Evolutionary conservation across 129 eudicot species (phyloP).

Genomic region (Pulicaria dysenterica): DNA sequence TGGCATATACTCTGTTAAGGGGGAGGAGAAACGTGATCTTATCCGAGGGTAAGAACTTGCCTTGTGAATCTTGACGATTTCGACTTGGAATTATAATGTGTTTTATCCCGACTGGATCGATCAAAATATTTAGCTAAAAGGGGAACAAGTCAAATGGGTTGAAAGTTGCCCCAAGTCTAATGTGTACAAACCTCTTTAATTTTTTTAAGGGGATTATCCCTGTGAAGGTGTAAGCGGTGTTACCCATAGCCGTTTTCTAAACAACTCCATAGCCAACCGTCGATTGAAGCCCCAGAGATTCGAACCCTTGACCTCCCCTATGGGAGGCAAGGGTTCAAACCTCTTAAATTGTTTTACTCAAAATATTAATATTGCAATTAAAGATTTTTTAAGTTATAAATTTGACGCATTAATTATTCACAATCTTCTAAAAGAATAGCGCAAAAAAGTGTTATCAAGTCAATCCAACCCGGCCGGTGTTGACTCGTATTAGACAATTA

Average conservation of each 20-base stretch:
- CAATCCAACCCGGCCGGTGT: background rate
- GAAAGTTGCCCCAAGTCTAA: background rate
- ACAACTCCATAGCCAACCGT: too few species aligned
- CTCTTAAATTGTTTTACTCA: background rate
- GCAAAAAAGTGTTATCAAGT: background rate
- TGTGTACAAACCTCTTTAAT: background rate
- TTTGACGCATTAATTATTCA: background rate
- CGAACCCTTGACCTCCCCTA: too few species aligned
- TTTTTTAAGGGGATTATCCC: background rate
- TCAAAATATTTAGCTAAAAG: background rate
- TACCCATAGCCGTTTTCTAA: too few species aligned
- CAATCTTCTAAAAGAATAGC: background rate
- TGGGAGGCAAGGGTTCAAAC: too few species aligned
- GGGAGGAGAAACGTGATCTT: constrained; percentile 35
- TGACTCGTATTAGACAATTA: background rate
- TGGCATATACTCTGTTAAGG: constrained; percentile 53
- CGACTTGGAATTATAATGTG: background rate
- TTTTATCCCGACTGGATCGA: background rate
- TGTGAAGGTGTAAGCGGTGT: too few species aligned
- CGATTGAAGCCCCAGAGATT: too few species aligned
- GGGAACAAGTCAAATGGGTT: background rate
- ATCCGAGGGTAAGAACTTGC: constrained; percentile 21
- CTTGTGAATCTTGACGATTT: background rate
- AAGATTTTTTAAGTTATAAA: background rate
- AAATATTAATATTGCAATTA: background rate